Conservation (phyloP, 2,329 filamentous ascomycete genomes). For the Elsinoe australis region DNA sequence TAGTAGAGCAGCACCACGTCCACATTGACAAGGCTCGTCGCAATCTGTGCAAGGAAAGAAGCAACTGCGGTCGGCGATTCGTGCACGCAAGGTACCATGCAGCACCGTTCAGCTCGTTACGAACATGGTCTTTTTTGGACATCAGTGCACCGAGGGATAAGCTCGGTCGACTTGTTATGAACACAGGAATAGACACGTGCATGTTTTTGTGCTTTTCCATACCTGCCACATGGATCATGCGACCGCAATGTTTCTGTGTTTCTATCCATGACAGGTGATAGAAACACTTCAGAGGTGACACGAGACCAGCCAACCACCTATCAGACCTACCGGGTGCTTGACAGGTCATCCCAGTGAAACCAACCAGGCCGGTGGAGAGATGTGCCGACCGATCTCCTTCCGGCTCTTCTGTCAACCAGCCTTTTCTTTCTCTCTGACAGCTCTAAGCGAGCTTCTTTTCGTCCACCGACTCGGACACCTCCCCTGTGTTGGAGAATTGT, state of each 20-base stretch:
- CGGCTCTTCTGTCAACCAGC: slow-evolving; percentile 8
- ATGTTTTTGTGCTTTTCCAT: background rate
- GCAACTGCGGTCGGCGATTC: slow-evolving; percentile 7
- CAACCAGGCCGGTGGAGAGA: slow-evolving; percentile 9
- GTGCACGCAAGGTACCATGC: slow-evolving; percentile 1
- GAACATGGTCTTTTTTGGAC: background rate
- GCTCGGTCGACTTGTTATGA: background rate
- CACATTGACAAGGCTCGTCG: background rate
- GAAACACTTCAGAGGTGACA: background rate
- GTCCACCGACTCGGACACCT: background rate
- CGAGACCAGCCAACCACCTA: background rate
- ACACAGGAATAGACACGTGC: background rate
- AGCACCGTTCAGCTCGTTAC: slow-evolving; percentile 3
- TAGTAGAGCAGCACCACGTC: no score
- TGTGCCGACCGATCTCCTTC: slow-evolving; percentile 3
- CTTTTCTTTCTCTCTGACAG: background rate
- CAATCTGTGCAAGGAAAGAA: slow-evolving; percentile 1
- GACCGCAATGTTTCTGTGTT: no score
- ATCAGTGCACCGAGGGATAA: no score
- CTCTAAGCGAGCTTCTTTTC: slow-evolving; percentile 7
- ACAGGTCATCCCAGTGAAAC: background rate
- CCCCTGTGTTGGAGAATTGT: background rate
- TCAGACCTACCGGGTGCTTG: background rate
- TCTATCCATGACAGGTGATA: no score
- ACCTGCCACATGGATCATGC: no score